These are phyloP conservation scores for Gastrodia elata DNA, from an alignment of 106 monocot genomes.

Conservation along the genomic window DNA sequence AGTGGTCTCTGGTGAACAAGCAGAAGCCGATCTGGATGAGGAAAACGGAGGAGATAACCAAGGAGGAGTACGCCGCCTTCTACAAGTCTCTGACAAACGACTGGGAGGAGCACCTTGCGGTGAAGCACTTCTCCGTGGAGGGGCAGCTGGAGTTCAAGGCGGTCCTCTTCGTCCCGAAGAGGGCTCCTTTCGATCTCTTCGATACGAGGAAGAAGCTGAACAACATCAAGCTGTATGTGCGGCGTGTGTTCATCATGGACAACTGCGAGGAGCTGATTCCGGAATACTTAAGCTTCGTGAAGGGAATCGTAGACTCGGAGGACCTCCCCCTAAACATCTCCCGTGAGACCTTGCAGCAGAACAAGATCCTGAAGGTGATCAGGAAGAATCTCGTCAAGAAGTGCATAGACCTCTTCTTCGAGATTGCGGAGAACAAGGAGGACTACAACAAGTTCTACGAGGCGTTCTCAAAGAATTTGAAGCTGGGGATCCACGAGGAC, in stretches of 20 bases:
- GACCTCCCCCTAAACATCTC: conserved; percentile 80
- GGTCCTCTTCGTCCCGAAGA: conserved; percentile 59
- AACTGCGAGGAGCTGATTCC: conserved; percentile 79
- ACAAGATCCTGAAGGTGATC: conserved; percentile 81
- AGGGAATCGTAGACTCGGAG: conserved; percentile 77
- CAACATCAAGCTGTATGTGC: conserved; percentile 81
- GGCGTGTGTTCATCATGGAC: conserved; percentile 83
- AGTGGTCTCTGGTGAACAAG: conserved; percentile 66
- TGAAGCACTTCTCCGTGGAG: conserved; percentile 79
- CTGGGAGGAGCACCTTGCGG: conserved; percentile 74
- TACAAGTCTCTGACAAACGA: conserved; percentile 80
- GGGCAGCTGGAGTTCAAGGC: conserved; percentile 83
- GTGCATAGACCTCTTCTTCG: conserved; percentile 69
- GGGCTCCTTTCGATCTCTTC: conserved; percentile 75
- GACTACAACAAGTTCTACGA: conserved; percentile 79
- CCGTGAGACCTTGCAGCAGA: conserved; percentile 75
- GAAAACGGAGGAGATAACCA: conserved; percentile 75
- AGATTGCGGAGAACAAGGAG: conserved; percentile 85
- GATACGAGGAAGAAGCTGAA: conserved; percentile 72
- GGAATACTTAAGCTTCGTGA: conserved; percentile 62
- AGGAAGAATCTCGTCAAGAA: conserved; percentile 81
- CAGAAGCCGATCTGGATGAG: conserved; percentile 90
- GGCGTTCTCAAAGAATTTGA: conserved; percentile 80
- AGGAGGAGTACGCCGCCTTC: conserved; percentile 80
- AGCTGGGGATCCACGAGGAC: conserved; percentile 76